Evolutionary conservation across 1,139 yeast species (phyloP).

Genomic region (Hanseniaspora uvarum): DNA sequence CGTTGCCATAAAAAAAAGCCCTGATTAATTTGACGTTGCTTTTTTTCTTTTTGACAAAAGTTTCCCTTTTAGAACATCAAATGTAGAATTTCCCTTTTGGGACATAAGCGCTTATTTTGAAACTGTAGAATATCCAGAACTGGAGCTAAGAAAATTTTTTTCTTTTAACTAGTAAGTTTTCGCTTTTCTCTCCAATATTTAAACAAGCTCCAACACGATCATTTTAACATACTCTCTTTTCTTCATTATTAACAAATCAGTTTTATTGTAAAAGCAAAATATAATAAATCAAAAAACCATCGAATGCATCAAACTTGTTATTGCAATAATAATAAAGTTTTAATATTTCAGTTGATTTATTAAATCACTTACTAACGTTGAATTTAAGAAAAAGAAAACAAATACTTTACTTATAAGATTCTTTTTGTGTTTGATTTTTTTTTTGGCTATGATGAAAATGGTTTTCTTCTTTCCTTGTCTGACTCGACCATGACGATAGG

Average conservation of each 20-base stretch:
- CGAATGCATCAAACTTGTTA: not conserved
- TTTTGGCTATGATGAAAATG: conserved; percentile 35
- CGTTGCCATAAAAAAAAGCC: not conserved
- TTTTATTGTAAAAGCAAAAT: no score
- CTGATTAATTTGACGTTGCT: not conserved
- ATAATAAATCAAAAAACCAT: no score
- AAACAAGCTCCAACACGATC: not conserved
- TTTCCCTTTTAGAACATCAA: not conserved
- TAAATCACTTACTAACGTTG: conserved; percentile 8
- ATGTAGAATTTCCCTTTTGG: not conserved
- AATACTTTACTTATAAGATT: not conserved
- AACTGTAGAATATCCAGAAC: no score
- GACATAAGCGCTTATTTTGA: not conserved
- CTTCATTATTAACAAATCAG: no score
- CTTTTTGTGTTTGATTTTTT: not conserved
- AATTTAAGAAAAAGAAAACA: not conserved
- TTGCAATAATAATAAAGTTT: not conserved
- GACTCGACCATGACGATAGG: conserved; percentile 90
- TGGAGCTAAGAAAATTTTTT: no score
- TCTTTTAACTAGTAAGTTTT: not conserved
- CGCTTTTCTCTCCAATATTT: not conserved
- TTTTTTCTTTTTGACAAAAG: not conserved
- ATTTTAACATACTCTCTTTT: not conserved
- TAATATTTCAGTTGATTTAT: conserved; percentile 3
- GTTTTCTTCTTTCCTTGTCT: conserved; percentile 78